Evolutionary conservation across 345 rosid species (phyloP).

Genomic region (Lumnitzera littorea): DNA sequence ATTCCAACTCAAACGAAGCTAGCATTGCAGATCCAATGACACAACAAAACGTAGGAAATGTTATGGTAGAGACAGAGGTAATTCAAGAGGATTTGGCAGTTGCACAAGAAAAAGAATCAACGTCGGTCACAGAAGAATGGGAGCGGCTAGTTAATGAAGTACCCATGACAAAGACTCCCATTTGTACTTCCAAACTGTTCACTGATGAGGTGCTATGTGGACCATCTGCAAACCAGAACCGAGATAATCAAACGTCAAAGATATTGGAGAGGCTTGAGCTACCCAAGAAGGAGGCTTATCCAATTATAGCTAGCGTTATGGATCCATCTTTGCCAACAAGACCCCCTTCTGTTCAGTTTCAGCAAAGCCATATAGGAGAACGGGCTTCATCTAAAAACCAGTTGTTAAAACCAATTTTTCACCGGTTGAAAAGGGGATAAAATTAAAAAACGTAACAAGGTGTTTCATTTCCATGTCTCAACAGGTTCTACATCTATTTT

Average conservation of each 20-base stretch:
- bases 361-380: slow-evolving; percentile 26
- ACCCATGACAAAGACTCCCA: slow-evolving; percentile 36
- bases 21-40: slow-evolving; percentile 17
- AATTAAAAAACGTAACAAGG: neutral
- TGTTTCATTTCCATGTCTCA: too few species aligned
- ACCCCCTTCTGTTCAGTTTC: slow-evolving; percentile 53
- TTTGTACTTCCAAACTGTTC: slow-evolving; percentile 31
- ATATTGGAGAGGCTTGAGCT: slow-evolving; percentile 80
- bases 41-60: slow-evolving; percentile 14
- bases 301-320: slow-evolving; percentile 14
- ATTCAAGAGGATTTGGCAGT: slow-evolving; percentile 17
- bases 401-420: slow-evolving; percentile 70
- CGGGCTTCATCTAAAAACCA: slow-evolving; percentile 44
- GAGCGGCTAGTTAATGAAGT: slow-evolving; percentile 60
- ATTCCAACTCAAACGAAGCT: slow-evolving; percentile 20
- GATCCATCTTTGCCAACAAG: slow-evolving; percentile 28
- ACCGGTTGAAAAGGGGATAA: slow-evolving; percentile 53
- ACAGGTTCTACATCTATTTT: too few species aligned
- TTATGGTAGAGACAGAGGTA: slow-evolving; percentile 1
- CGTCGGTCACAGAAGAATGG: slow-evolving; percentile 74
- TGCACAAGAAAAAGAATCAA: slow-evolving; percentile 26
- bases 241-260: slow-evolving; percentile 60
- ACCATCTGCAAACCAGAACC: slow-evolving; percentile 31
- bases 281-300: slow-evolving; percentile 44
- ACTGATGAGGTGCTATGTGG: slow-evolving; percentile 17